A percentile compares a stretch with the other conserved stretches of the same genome.
Conservation (phyloP, 2,329 filamentous ascomycete genomes). For the Coniochaeta sp. region DNA sequence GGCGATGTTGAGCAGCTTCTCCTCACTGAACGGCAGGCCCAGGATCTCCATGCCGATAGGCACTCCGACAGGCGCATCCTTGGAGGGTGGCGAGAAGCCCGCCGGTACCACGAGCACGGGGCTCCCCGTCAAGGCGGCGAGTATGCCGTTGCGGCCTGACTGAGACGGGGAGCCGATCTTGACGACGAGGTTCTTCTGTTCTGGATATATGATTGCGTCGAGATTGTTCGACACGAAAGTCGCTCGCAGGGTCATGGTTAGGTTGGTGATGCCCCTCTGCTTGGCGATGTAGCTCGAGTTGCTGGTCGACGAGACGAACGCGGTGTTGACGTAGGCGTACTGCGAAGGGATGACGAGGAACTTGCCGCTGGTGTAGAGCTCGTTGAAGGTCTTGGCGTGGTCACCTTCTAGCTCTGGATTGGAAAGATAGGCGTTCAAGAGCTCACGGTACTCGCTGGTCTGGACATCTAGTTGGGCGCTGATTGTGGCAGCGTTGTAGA, state of each 20-base stretch:
- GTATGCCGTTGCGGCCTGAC: constrained; percentile 43
- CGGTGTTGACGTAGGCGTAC: constrained; percentile 44
- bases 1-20: constrained; percentile 22
- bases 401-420: constrained; percentile 27
- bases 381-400: constrained; percentile 35
- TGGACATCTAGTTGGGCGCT: constrained; percentile 47
- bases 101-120: constrained; percentile 39
- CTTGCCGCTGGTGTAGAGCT: constrained; percentile 40
- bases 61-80: constrained; percentile 46
- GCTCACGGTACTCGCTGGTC: constrained; percentile 49
- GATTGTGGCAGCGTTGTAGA: constrained; percentile 46
- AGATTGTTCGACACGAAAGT: constrained; percentile 42
- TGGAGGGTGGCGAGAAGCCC: constrained; percentile 40
- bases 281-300: constrained; percentile 35
- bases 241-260: constrained; percentile 40
- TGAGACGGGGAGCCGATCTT: constrained; percentile 56
- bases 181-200: constrained; percentile 66
- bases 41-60: constrained; percentile 60
- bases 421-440: constrained; percentile 47
- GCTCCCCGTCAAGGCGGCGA: constrained; percentile 30
- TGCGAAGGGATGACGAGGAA: constrained; percentile 55
- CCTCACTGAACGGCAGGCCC: constrained; percentile 47
- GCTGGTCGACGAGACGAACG: constrained; percentile 40
- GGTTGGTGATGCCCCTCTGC: constrained; percentile 38
- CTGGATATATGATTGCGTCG: constrained; percentile 64